Conservation (phyloP, 2,329 filamentous ascomycete species). For the Aspergillus pseudoviridinutans region DNA sequence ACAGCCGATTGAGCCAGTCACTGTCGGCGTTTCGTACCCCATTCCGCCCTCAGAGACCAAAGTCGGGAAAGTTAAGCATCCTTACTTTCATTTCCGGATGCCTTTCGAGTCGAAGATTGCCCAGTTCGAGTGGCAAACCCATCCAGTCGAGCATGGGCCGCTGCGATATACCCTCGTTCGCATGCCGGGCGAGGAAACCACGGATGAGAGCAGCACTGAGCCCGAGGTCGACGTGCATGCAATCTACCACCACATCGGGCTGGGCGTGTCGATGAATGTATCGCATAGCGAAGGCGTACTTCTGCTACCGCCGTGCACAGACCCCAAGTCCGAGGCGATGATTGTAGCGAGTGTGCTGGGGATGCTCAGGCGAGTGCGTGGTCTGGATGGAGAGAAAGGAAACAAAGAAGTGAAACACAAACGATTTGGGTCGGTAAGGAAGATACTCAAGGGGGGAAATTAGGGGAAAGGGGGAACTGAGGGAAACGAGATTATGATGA, state of each 20-base stretch:
- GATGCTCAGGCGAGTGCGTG: neutral
- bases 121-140: constrained; percentile 3
- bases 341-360: neutral
- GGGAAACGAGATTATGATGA: no score
- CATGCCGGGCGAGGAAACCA: neutral
- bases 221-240: neutral
- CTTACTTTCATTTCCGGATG: neutral
- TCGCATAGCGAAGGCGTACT: constrained; percentile 4
- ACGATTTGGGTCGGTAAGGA: no score
- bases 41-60: neutral
- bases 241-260: constrained; percentile 3
- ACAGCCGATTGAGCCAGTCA: neutral
- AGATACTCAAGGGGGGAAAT: no score
- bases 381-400: neutral
- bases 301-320: neutral
- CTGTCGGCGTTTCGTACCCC: neutral
- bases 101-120: neutral
- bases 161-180: constrained; percentile 7
- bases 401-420: neutral
- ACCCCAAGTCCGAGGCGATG: neutral
- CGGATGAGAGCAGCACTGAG: neutral
- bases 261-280: neutral
- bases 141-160: neutral
- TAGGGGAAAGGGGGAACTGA: no score
- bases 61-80: neutral